These are phyloP conservation scores for Madurella mycetomatis DNA, from an alignment of 2,329 filamentous ascomycete genomes.

Conservation along the genomic window DNA sequence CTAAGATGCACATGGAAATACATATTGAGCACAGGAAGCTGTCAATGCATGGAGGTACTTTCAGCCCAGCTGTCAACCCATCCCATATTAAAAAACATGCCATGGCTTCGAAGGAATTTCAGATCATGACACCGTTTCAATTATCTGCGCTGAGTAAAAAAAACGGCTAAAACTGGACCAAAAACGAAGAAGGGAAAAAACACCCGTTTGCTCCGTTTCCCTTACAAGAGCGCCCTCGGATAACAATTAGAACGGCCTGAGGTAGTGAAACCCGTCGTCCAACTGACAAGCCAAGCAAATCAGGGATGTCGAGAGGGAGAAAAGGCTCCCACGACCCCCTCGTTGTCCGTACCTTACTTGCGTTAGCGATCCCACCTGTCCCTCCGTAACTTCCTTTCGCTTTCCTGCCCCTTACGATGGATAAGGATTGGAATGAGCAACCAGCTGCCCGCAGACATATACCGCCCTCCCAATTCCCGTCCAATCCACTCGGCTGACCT, in stretches of 20 bases:
- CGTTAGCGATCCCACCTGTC: background rate
- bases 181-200: background rate
- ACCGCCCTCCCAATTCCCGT: too few species aligned
- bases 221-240: background rate
- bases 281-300: background rate
- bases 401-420: too few species aligned
- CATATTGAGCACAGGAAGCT: too few species aligned
- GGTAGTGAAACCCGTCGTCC: background rate
- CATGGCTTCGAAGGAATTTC: too few species aligned
- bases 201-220: constrained; percentile 18
- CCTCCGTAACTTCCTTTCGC: too few species aligned
- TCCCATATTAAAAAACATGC: too few species aligned
- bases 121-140: background rate
- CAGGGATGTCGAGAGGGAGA: background rate
- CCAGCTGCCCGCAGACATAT: too few species aligned
- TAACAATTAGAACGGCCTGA: constrained; percentile 3
- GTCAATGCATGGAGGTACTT: too few species aligned
- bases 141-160: background rate
- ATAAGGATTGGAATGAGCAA: too few species aligned
- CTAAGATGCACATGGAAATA: background rate
- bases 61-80: too few species aligned
- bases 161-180: background rate
- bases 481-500: too few species aligned
- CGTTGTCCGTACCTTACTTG: background rate
- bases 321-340: background rate